A percentile compares a stretch with the other conserved stretches of the same genome.
Conservation (phyloP, 2,329 filamentous ascomycete species). For the Sporothrix curviconia region DNA sequence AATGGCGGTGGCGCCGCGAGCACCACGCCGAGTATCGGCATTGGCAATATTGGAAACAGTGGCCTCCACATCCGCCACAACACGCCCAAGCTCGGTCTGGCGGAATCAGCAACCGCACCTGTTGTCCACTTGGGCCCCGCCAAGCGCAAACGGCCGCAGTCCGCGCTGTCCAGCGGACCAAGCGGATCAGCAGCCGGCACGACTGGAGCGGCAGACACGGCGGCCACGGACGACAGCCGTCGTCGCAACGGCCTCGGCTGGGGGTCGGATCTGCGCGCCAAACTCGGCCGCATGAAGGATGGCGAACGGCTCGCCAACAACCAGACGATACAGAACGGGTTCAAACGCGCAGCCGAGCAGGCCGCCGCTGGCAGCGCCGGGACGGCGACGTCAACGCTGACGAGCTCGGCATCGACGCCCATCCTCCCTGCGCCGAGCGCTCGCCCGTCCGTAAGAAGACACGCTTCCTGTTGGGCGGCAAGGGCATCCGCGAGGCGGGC, state of each 20-base stretch:
- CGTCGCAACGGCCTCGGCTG: slow-evolving; percentile 43
- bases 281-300: slow-evolving; percentile 56
- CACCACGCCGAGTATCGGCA: too few relatives aligned
- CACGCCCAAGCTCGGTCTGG: slow-evolving; percentile 32
- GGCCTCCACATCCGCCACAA: slow-evolving; percentile 19
- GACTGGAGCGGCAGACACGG: slow-evolving; percentile 22
- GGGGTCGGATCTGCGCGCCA: slow-evolving; percentile 49
- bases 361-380: slow-evolving; percentile 6
- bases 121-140: slow-evolving; percentile 51
- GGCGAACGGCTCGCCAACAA: slow-evolving; percentile 35
- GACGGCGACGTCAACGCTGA: slow-evolving; percentile 1
- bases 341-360: neutral
- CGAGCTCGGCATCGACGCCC: slow-evolving; percentile 11
- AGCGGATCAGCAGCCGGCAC: slow-evolving; percentile 22
- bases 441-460: slow-evolving; percentile 64
- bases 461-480: slow-evolving; percentile 68
- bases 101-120: slow-evolving; percentile 31
- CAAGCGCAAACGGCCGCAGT: slow-evolving; percentile 55
- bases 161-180: slow-evolving; percentile 29
- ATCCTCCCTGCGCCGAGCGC: slow-evolving; percentile 22
- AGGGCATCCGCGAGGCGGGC: slow-evolving; percentile 70
- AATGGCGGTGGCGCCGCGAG: slow-evolving; percentile 32
- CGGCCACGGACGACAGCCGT: slow-evolving; percentile 16
- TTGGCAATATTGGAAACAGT: slow-evolving; percentile 32
- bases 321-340: slow-evolving; percentile 12